Evolutionary conservation across 192 early-diverging fungal genomes (phyloP).

Genomic region (Coemansia sp.): DNA sequence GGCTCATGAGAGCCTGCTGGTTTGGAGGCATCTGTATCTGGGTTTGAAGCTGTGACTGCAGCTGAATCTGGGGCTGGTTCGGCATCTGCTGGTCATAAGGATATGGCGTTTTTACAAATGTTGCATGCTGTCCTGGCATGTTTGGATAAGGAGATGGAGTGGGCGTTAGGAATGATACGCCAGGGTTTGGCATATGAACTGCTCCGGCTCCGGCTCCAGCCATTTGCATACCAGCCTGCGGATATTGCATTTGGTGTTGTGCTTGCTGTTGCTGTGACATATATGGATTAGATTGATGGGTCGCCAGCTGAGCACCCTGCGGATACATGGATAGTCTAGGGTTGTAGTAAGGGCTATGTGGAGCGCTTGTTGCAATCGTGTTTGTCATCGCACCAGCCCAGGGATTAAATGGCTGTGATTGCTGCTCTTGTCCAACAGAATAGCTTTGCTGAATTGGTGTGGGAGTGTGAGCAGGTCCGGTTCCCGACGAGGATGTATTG

Average conservation of each 20-base stretch:
- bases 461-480: neutral
- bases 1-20: neutral
- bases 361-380: neutral
- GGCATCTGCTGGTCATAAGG: slow-evolving; percentile 10
- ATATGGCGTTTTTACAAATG: slow-evolving; percentile 37
- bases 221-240: neutral
- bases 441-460: neutral
- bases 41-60: slow-evolving; percentile 6
- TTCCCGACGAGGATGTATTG: neutral
- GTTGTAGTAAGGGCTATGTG: slow-evolving; percentile 6
- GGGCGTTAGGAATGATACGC: slow-evolving; percentile 21
- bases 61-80: slow-evolving; percentile 8
- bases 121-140: slow-evolving; percentile 8
- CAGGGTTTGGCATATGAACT: slow-evolving; percentile 8
- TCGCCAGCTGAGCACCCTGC: neutral
- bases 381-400: slow-evolving; percentile 18
- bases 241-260: slow-evolving; percentile 7
- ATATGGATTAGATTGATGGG: too few species aligned
- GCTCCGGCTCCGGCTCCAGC: neutral
- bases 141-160: slow-evolving; percentile 24
- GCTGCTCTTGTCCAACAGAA: neutral
- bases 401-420: slow-evolving; percentile 11
- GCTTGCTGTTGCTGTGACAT: neutral
- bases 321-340: slow-evolving; percentile 9
- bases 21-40: neutral